Base-by-base conservation (phyloP, 2,329 filamentous ascomycete species). In the Ophiostoma ulmi region DNA sequence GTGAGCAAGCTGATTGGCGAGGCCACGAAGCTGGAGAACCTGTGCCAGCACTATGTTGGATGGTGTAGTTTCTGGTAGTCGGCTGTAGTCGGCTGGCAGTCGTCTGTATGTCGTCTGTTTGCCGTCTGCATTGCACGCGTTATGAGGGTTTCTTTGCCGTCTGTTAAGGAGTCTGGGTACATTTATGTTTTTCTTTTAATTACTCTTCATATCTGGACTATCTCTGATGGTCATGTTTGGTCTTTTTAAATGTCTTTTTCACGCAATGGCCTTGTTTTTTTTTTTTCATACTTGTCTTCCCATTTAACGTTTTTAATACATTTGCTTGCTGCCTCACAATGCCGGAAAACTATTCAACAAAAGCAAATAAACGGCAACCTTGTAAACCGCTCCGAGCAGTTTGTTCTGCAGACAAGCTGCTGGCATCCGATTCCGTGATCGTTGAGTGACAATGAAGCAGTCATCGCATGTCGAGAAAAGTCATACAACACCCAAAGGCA, bases 21-120 rank as follows among this genome's bases (percentile, higher is more conserved):
- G 83, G 95, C 95, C 31, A 99, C 95, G 7, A 97, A 95, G 78
- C 84, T 98, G 76, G 95, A 98, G 85, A 98, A 98, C 79, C 83
- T 99, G 73, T 99, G 95, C 79, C 95, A 98, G 84, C 95, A 98
- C 83, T 99, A 97, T 79, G 97, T 98, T 76, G 95, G 95, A 74
- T 98, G 94, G 94, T 98, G 94, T 81, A 96, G 92, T 81, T 98
- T 97, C 85, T 98, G 94, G 94, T 98, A 68, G 48, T 26, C 17
- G 36, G 48, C 11, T 4, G 22, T 8, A 2, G 17, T 7, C 3
- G 52, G n/a, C 8, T 22, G 8, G 52, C 2, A 3, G n/a, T n/a
- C n/a, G n/a, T n/a, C n/a, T n/a, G 52, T 55, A 22, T 48, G 17
- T 5, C 3, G 52, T 4, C 7, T 22, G 8, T 20, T 1, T 11